A percentile compares a stretch with the other conserved stretches of the same genome.
Evolutionary conservation across 2,329 filamentous ascomycete species (phyloP).

Genomic region (Verticillium isaacii): DNA sequence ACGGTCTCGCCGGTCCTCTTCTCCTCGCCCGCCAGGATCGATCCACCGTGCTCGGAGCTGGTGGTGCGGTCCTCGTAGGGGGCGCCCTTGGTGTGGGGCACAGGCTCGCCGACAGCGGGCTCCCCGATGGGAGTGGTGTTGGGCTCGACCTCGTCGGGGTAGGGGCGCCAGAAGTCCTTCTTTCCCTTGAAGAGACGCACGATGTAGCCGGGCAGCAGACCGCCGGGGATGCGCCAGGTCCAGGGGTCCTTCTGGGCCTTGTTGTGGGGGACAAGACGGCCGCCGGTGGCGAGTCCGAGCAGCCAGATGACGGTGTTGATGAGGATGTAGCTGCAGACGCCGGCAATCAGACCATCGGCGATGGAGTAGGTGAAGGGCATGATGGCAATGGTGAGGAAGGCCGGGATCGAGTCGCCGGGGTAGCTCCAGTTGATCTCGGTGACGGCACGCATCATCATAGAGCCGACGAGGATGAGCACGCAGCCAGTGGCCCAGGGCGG

Average conservation of each 20-base stretch:
- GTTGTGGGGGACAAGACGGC: slow-evolving; percentile 69
- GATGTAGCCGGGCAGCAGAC: slow-evolving; percentile 71
- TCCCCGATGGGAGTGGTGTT: slow-evolving; percentile 13
- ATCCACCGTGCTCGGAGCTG: slow-evolving; percentile 12
- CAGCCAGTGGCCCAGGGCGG: slow-evolving; percentile 86
- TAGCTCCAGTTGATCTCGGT: slow-evolving; percentile 88
- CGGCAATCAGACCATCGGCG: slow-evolving; percentile 78
- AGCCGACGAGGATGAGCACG: slow-evolving; percentile 83
- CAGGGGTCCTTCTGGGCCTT: slow-evolving; percentile 74
- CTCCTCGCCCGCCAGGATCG: slow-evolving; percentile 6
- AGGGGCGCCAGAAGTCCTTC: slow-evolving; percentile 65
- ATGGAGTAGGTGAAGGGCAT: slow-evolving; percentile 93
- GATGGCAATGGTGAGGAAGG: slow-evolving; percentile 75
- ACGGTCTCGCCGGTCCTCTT: slow-evolving; percentile 9
- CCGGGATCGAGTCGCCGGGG: slow-evolving; percentile 76
- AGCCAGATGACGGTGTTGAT: slow-evolving; percentile 70
- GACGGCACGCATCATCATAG: slow-evolving; percentile 76
- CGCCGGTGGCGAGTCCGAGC: slow-evolving; percentile 60
- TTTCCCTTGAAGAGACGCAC: slow-evolving; percentile 59
- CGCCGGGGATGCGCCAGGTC: slow-evolving; percentile 73
- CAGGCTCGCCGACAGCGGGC: slow-evolving; percentile 3
- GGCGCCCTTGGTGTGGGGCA: slow-evolving; percentile 13
- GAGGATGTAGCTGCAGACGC: slow-evolving; percentile 70
- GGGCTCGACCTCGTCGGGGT: slow-evolving; percentile 17
- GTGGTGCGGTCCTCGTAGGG: neutral